Evolutionary conservation across 2,329 filamentous ascomycete genomes (phyloP), one percentile per base, ranked within the genome.

Genomic region (Pseudogymnoascus sp.): DNA sequence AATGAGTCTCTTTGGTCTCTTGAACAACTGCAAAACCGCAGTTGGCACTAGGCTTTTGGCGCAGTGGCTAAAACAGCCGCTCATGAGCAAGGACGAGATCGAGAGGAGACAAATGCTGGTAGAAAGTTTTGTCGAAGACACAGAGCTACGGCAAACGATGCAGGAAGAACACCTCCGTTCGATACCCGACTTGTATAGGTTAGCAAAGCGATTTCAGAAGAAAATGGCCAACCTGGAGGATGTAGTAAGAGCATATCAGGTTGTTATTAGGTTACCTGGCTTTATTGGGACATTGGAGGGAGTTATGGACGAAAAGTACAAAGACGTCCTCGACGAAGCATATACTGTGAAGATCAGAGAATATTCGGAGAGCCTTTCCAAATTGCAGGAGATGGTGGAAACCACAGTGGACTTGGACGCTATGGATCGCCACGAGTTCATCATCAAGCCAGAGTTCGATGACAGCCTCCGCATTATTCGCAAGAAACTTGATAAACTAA

Each of bases 401-500:
- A 96, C 94, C 1, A 99, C 95, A 0, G 92, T 99, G 12, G 94
- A 99, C 69, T 82, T 99, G 0, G 90, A 96, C 61, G 94, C 94
- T 2, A 82, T 99, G 9, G 92, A 99, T 68, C 91, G 94, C 65
- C 94, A 99, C 70, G 94, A 99, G 71, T 99, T 95, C 74, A 92
- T 96, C 68, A 99, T 99, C 80, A 99, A 97, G 74, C 89, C 95
- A 0, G 94, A 99, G 70, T 99, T 96, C 65, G 94, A 99, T 68
- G 91, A 96, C 61, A 82, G 85, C 59, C 78, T 99, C 35, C 84
- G 88, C 15, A 84, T 89, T n/a, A 95, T 99, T 66, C 85, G 90
- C 58, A 92, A 89, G 75, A 94, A 92, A 71, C 83, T 99, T 1
- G 92, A 97, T 70, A 90, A 86, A 69, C 76, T 96, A 26, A 86